Base-by-base conservation (phyloP, 352 stramenopile species). In the Phytophthora parvispora region DNA sequence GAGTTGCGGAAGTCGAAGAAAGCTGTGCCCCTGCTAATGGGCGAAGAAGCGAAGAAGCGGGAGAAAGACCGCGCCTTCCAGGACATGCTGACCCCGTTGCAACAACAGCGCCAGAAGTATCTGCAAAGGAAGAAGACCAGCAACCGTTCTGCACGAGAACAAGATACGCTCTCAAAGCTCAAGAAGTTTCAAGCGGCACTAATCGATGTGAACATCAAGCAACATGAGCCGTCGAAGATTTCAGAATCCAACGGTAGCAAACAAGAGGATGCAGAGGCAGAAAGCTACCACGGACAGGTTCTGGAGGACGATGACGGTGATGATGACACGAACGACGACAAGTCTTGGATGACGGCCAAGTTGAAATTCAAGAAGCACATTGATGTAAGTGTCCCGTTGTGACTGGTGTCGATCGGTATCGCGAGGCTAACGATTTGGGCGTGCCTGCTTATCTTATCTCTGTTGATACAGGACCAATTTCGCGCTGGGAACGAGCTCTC, bases 361-460 rank as follows among this genome's bases (percentile, higher is more conserved):
- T 82, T 97, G 48, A 94, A 94, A 75, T 96, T 96, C 71, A 93
- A 91, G 64, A 95, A 95, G 52, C 90, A 97, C 69, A 94, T 96
- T 31, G 90, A 97, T 61, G 90, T 95, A 83, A 63, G 67, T 20
- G 18, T 28, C 10, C n/a, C 7, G 43, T 8, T 29, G 43, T 51
- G 12, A 4, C 18, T 29, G 4, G 28, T 51, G 10, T 47, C 40
- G 18, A 4, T 42, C 36, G 32, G 34, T 0, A 18, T 32, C 25
- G 25, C 20, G 29, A 5, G 49, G 31, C 34, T 71, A 48, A 54
- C 31, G n/a, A 43, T 58, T 36, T 32, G 38, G 31, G 62, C 10
- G 22, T 51, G 22, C 1, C 38, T 50, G 24, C 13, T 64, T 6
- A 58, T 34, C 15, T n/a, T 63, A 20, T 52, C 69, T 22, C 55